A percentile compares a stretch with the other conserved stretches of the same genome.
phyloP scores from a whole-genome alignment of 768 basidiomycete species.

The Phanerochaete carnosa region DNA sequence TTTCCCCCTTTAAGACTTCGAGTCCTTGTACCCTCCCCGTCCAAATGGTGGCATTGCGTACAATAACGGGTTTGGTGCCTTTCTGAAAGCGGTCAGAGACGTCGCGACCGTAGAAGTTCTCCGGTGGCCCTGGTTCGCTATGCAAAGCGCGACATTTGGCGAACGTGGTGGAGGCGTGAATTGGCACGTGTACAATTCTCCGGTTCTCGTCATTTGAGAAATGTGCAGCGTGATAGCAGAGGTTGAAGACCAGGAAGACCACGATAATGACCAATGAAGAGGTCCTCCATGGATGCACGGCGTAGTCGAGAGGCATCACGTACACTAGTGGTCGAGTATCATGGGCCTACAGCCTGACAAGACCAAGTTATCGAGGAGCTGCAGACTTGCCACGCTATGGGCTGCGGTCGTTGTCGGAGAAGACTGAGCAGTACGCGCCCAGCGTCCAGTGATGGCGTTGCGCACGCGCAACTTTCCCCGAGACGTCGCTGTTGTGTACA shows the following conservation, averaged over 20 bases:
- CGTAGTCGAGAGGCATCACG: neutral
- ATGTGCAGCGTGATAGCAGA: constrained; percentile 9
- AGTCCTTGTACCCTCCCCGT: constrained; percentile 59
- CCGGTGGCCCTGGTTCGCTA: constrained; percentile 34
- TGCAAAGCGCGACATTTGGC: constrained; percentile 33
- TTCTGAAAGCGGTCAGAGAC: constrained; percentile 52
- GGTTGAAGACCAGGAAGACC: constrained; percentile 13
- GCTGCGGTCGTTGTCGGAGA: neutral
- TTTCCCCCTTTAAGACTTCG: constrained; percentile 52
- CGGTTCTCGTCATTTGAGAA: neutral
- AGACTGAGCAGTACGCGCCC: neutral
- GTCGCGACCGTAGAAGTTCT: constrained; percentile 28
- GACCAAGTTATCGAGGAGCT: neutral
- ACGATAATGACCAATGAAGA: constrained; percentile 10
- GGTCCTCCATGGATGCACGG: constrained; percentile 6
- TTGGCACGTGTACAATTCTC: constrained; percentile 10
- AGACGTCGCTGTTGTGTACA: neutral
- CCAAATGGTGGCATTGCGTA: constrained; percentile 77
- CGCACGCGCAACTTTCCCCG: neutral
- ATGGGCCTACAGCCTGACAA: neutral
- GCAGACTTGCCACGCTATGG: neutral
- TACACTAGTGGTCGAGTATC: neutral
- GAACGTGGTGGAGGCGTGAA: constrained; percentile 28
- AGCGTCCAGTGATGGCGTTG: neutral
- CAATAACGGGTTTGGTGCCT: constrained; percentile 50